Evolutionary conservation across 2,329 filamentous ascomycete species (phyloP).

Genomic region (Ceratocystis destructans): DNA sequence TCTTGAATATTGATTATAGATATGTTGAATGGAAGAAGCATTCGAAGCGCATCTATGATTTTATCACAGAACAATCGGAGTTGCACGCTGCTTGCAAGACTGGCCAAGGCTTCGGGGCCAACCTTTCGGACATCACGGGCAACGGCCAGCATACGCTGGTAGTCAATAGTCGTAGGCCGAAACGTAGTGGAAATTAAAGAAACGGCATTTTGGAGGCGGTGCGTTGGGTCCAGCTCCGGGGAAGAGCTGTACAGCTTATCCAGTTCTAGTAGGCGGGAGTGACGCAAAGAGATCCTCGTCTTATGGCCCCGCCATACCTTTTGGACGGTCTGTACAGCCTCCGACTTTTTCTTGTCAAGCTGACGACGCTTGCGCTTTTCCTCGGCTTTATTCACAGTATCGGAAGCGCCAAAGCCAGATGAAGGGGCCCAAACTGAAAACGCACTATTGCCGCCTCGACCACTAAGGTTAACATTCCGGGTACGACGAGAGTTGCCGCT

Average conservation of each 20-base stretch:
- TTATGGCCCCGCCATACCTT: conserved; percentile 68
- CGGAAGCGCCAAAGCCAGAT: conserved; percentile 43
- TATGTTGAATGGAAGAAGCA: neutral
- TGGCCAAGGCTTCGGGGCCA: neutral
- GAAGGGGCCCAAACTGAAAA: conserved; percentile 28
- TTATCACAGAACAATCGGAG: neutral
- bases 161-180: neutral
- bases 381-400: conserved; percentile 72
- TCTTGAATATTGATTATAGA: neutral
- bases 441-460: conserved; percentile 54
- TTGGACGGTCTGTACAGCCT: conserved; percentile 63
- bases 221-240: conserved; percentile 19
- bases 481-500: conserved; percentile 73
- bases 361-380: conserved; percentile 72
- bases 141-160: conserved; percentile 2
- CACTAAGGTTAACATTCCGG: conserved; percentile 88
- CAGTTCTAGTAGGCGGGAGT: conserved; percentile 45
- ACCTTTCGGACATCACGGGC: neutral
- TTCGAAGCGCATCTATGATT: neutral
- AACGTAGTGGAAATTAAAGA: conserved; percentile 2
- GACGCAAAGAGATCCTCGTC: conserved; percentile 44
- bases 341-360: conserved; percentile 62
- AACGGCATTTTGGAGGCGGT: neutral
- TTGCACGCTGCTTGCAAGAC: neutral
- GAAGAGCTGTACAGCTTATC: conserved; percentile 41